Evolutionary conservation across 139 green algal genomes (phyloP).

Genomic region (Closterium sp.): DNA sequence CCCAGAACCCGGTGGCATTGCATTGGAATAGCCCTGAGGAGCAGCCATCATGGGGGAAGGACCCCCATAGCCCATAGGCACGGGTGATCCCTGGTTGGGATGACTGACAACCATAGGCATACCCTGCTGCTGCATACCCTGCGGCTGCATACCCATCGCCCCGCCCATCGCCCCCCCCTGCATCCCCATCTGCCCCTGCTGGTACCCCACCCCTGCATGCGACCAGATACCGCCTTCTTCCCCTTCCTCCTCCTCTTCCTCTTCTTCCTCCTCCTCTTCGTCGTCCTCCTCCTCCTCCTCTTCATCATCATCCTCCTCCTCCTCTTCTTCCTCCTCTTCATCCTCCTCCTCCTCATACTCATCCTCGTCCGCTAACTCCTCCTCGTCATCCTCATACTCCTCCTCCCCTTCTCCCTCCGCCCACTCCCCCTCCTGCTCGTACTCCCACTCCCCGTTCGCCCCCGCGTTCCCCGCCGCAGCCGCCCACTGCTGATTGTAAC

Average conservation of each 20-base stretch:
- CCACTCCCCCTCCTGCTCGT: background rate
- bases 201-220: background rate
- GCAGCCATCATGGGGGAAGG: background rate
- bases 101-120: background rate
- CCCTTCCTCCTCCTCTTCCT: background rate
- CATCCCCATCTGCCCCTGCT: background rate
- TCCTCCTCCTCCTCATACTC: background rate
- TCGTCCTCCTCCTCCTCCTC: background rate
- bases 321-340: background rate
- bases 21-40: background rate
- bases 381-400: background rate
- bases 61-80: background rate
- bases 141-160: background rate
- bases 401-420: background rate
- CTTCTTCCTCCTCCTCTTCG: background rate
- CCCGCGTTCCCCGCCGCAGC: background rate
- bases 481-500: background rate
- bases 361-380: background rate
- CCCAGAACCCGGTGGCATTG: background rate
- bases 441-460: background rate
- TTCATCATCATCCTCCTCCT: background rate
- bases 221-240: background rate
- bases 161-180: background rate
- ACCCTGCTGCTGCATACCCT: background rate
- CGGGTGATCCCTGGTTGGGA: background rate